A percentile compares a stretch with the other conserved stretches of the same genome.
Evolutionary conservation across 1,139 yeast species (phyloP).

Genomic region (Pneumocystis canis): DNA sequence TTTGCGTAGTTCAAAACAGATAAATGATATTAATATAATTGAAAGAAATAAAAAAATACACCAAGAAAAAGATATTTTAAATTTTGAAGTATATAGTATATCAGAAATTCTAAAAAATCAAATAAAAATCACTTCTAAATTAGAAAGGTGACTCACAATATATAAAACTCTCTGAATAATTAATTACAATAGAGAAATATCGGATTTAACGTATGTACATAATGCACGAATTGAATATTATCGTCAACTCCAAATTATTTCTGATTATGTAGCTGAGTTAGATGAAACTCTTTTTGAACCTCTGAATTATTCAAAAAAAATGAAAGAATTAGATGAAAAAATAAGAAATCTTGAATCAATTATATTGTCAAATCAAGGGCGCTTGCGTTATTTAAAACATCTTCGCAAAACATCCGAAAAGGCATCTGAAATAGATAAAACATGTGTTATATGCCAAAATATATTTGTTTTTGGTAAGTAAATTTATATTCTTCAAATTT

Average conservation of each 20-base stretch:
- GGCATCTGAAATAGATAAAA: constrained; percentile 27
- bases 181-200: constrained; percentile 33
- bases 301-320: constrained; percentile 10
- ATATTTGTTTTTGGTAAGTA: constrained; percentile 45
- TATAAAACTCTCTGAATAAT: constrained; percentile 34
- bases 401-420: constrained; percentile 24
- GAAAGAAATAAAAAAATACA: not conserved
- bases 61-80: not conserved
- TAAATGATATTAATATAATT: not conserved
- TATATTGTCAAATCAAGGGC: constrained; percentile 15
- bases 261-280: constrained; percentile 47
- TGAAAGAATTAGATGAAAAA: constrained; percentile 6
- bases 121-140: constrained; percentile 19
- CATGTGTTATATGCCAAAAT: constrained; percentile 66
- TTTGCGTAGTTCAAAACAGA: not conserved
- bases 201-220: constrained; percentile 32
- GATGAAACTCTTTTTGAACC: constrained; percentile 2
- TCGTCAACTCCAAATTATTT: constrained; percentile 67
- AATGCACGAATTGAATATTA: constrained; percentile 69
- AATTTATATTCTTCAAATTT: not conserved
- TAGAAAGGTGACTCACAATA: constrained; percentile 22
- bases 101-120: constrained; percentile 6
- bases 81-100: not conserved
- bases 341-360: constrained; percentile 4
- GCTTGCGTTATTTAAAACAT: constrained; percentile 47